These are phyloP conservation scores for Leishmania braziliensis DNA, from an alignment of 208 protist genomes.

Conservation along the genomic window DNA sequence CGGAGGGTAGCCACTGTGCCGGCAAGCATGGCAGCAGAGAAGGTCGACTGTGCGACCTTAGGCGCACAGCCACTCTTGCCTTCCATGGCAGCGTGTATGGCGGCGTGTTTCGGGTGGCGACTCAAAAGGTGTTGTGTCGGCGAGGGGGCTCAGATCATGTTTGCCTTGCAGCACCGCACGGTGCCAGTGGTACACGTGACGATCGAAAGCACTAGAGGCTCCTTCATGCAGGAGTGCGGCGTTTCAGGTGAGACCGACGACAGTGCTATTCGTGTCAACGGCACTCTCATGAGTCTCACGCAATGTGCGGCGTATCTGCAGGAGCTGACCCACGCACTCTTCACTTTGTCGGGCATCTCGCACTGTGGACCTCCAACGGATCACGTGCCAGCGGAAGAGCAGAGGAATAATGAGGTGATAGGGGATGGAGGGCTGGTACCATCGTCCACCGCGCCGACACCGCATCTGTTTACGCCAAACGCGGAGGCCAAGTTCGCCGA, in stretches of 20 bases:
- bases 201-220: not conserved
- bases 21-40: not conserved
- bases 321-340: not conserved
- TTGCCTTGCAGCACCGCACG: slow-evolving; percentile 11
- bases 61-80: not conserved
- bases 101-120: slow-evolving; percentile 28
- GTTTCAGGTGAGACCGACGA: not conserved
- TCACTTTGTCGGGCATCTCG: not conserved
- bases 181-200: not conserved
- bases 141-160: slow-evolving; percentile 3
- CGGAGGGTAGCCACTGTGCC: not conserved
- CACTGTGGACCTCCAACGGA: not conserved
- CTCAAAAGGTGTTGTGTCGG: slow-evolving; percentile 6
- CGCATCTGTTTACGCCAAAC: slow-evolving; percentile 3
- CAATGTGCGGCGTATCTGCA: slow-evolving; percentile 13
- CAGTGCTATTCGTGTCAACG: slow-evolving; percentile 4
- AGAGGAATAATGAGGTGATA: not conserved
- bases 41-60: not conserved
- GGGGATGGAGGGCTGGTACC: not conserved
- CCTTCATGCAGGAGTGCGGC: not conserved
- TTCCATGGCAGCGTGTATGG: slow-evolving; percentile 18
- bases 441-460: slow-evolving; percentile 1
- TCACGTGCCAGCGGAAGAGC: not conserved
- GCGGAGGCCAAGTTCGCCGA: not conserved
- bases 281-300: slow-evolving; percentile 3